A percentile compares a stretch with the other conserved stretches of the same genome.
Conservation (phyloP, 495 filamentous ascomycete species). For the Venustampulla echinocandica region DNA sequence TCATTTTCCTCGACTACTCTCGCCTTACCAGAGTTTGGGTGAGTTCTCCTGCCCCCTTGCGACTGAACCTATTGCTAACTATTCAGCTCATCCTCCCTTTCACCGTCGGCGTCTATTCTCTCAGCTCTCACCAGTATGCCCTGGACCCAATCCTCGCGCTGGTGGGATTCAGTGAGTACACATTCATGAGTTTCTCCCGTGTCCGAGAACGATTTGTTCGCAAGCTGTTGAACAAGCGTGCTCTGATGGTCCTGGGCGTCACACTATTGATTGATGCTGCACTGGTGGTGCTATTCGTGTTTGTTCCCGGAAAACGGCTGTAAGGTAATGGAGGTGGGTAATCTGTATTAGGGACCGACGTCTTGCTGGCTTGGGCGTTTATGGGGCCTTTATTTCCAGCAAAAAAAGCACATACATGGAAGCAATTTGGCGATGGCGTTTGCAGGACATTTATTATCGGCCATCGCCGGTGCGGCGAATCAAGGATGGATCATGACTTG, state of each 20-base stretch:
- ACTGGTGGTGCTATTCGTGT: constrained; percentile 74
- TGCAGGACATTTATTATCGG: not conserved
- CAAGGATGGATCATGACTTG: constrained; percentile 3
- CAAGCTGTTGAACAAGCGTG: constrained; percentile 70
- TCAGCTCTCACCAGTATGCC: constrained; percentile 86
- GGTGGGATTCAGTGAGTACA: constrained; percentile 88
- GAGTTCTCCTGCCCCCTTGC: constrained; percentile 24
- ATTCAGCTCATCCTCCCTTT: constrained; percentile 84
- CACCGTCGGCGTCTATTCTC: constrained; percentile 76
- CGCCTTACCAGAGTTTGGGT: constrained; percentile 75
- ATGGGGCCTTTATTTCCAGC: not conserved
- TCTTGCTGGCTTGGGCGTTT: too few relatives aligned
- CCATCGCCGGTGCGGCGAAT: not conserved
- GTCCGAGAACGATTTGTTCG: constrained; percentile 86
- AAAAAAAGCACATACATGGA: not conserved
- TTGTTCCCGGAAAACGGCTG: constrained; percentile 84
- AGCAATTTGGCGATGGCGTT: not conserved
- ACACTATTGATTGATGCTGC: constrained; percentile 67
- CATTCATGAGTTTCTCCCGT: constrained; percentile 77
- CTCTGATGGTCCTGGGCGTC: constrained; percentile 63
- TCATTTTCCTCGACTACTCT: constrained; percentile 80
- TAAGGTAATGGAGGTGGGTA: constrained; percentile 29
- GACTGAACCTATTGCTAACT: constrained; percentile 20
- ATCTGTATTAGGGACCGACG: not conserved
- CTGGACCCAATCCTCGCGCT: constrained; percentile 87